Evolutionary conservation across 2,329 filamentous ascomycete species (phyloP), one percentile per base, ranked within the genome.

Genomic region (Colletotrichum australisinense): DNA sequence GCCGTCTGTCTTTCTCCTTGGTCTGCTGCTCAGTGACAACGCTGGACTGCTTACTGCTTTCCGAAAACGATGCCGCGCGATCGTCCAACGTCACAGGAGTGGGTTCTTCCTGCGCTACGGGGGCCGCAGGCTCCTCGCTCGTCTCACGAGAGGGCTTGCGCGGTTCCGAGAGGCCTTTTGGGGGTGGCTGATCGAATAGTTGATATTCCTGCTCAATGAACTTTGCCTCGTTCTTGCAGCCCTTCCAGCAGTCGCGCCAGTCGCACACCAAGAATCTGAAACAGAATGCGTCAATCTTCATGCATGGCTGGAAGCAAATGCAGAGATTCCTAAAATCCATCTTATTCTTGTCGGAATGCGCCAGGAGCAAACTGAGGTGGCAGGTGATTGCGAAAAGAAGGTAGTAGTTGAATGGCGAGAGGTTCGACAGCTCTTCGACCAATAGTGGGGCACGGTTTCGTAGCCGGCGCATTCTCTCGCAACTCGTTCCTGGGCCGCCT

Each of bases 341-440:
- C 86, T 97, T 98, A 89, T 98, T 98, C 86, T 96, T 95, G 76
- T 97, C 94, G 28, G 95, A 93, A 82, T 97, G 96, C 1, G 94
- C 95, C 77, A 98, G 92, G 11, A 98, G 89, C 30, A 98, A 89
- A 78, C 95, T 98, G 62, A 98, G 91, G 79, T 98, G 96, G 83
- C 96, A 98, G 42, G 96, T 98, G 78, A 98, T 98, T 78, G 96
- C 96, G 81, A 98, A 98, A 6, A 98, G 91, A 16, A 98, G 92
- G 80, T 98, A 98, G 84, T 98, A 98, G 84, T 98, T 97, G 87
- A 97, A 98, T 0, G 96, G 96, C 7, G 96, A 94, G n/a, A 98
- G 88, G 77, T 94, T 95, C 1, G 96, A 98, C 3, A 98, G 90
- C 82, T 98, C 95, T 76, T 98, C 95, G 76, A 97, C 92, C 69